phyloP scores from a whole-genome alignment of 345 rosid genomes.

The Barbarea vulgaris region DNA sequence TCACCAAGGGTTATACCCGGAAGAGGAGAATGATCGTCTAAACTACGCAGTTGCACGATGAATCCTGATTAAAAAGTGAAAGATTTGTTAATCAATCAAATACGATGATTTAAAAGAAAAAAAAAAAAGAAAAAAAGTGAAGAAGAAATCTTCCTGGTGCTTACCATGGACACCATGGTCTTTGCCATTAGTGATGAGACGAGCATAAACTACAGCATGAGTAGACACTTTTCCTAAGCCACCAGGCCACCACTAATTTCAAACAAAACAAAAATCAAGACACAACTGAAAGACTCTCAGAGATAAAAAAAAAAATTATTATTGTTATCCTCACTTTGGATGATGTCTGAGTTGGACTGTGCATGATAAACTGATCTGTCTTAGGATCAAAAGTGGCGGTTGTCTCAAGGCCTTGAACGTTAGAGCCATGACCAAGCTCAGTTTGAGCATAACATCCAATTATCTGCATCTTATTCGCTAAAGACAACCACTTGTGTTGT shows the following conservation, averaged over 20 bases:
- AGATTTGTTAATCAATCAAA: slow-evolving; percentile 21
- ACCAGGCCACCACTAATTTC: slow-evolving; percentile 98
- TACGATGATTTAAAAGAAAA: background rate
- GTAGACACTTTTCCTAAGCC: slow-evolving; percentile 91
- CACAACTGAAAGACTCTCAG: background rate
- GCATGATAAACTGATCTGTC: slow-evolving; percentile 76
- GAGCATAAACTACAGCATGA: slow-evolving; percentile 92
- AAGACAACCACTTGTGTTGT: slow-evolving; percentile 82
- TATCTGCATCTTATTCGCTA: slow-evolving; percentile 86
- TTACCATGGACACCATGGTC: slow-evolving; percentile 89
- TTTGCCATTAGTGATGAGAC: slow-evolving; percentile 69
- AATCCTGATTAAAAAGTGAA: slow-evolving; percentile 63
- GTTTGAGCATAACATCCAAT: slow-evolving; percentile 98
- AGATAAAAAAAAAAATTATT: background rate
- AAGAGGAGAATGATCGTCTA: slow-evolving; percentile 92
- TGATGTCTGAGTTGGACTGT: slow-evolving; percentile 91
- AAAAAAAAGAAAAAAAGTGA: too few species aligned
- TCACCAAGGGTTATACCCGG: slow-evolving; percentile 85
- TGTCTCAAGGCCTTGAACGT: slow-evolving; percentile 97
- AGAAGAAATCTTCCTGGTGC: background rate
- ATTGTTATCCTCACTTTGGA: slow-evolving; percentile 88
- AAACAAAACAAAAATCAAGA: slow-evolving; percentile 10
- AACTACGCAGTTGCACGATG: slow-evolving; percentile 79
- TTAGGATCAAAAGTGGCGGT: slow-evolving; percentile 86
- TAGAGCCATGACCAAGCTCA: slow-evolving; percentile 98